Conservation (phyloP, 208 protist genomes). For the Trypanosoma brucei region DNA sequence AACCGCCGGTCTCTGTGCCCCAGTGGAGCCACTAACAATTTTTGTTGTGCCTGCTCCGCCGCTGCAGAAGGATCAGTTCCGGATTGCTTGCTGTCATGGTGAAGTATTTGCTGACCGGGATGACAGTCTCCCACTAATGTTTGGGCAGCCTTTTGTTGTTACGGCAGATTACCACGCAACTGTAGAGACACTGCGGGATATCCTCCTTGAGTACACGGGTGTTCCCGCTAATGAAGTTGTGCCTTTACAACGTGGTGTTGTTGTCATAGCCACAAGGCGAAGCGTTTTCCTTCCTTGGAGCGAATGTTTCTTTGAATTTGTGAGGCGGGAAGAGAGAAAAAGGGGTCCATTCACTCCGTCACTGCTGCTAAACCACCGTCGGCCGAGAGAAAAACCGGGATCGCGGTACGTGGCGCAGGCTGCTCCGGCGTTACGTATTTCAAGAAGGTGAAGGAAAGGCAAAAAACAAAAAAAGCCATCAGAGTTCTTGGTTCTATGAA, state of each 20-base stretch:
- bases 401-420: conserved; percentile 62
- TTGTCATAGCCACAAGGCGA: neutral
- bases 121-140: conserved; percentile 18
- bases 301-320: neutral
- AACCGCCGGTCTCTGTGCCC: too few relatives aligned
- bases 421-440: conserved; percentile 32
- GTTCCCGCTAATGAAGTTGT: conserved; percentile 36
- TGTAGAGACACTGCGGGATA: conserved; percentile 34
- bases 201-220: conserved; percentile 35
- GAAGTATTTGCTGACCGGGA: conserved; percentile 20
- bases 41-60: conserved; percentile 40
- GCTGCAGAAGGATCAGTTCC: conserved; percentile 37
- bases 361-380: conserved; percentile 62
- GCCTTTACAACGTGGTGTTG: conserved; percentile 19
- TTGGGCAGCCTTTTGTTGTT: conserved; percentile 67
- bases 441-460: conserved; percentile 6
- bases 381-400: conserved; percentile 56
- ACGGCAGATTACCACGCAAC: conserved; percentile 39
- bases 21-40: conserved; percentile 12
- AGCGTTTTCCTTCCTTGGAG: conserved; percentile 40
- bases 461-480: neutral
- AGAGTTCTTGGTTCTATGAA: neutral
- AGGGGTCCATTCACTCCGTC: conserved; percentile 29
- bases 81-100: conserved; percentile 66
- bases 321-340: conserved; percentile 28